phyloP scores from a whole-genome alignment of 257 asterid species.

The Penstemon barbatus region DNA sequence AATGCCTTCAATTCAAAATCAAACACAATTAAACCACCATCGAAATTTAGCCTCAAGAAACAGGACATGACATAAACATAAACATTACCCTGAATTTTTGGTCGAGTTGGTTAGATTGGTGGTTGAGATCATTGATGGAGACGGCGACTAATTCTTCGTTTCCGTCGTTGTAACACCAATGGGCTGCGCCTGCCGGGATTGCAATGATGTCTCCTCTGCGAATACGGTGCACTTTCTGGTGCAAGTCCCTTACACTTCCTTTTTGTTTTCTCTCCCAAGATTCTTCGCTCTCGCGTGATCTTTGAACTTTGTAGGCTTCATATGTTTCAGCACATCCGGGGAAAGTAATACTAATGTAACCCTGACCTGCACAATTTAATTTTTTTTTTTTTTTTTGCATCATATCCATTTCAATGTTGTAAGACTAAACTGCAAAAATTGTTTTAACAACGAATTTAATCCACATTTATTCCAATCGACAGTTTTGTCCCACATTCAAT shows the following conservation, averaged over 20 bases:
- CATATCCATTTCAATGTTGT: not conserved
- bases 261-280: conserved; percentile 8
- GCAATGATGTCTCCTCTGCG: conserved; percentile 64
- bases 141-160: conserved; percentile 53
- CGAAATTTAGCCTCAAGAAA: too few species aligned
- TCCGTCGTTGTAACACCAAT: conserved; percentile 72
- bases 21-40: not conserved
- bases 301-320: conserved; percentile 20
- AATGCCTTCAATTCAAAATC: conserved; percentile 37
- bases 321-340: conserved; percentile 81
- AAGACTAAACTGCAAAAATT: too few species aligned
- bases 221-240: conserved; percentile 63
- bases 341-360: conserved; percentile 44
- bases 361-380: conserved; percentile 45
- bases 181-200: conserved; percentile 62
- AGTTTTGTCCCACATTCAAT: too few species aligned
- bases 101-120: conserved; percentile 71
- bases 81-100: conserved; percentile 51
- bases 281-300: conserved; percentile 15
- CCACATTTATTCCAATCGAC: too few species aligned
- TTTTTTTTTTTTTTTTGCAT: too few species aligned
- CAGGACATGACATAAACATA: not conserved
- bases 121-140: conserved; percentile 68
- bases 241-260: conserved; percentile 39
- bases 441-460: too few species aligned